phyloP scores from a whole-genome alignment of 2,329 filamentous ascomycete species.

The Pseudogymnoascus sp. region DNA sequence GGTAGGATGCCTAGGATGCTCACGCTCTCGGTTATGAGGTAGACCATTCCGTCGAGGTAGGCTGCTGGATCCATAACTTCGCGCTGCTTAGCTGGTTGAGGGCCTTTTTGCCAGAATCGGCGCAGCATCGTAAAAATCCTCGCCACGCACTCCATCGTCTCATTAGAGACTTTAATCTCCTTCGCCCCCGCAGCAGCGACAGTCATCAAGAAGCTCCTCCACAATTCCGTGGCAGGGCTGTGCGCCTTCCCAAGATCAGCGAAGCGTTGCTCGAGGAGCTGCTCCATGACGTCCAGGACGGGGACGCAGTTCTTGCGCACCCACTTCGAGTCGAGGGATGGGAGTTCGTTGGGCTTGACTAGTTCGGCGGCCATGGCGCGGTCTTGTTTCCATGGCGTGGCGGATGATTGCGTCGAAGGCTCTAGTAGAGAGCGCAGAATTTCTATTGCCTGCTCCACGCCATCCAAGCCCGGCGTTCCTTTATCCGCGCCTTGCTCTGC shows the following conservation, averaged over 20 bases:
- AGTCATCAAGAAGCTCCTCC: slow-evolving; percentile 53
- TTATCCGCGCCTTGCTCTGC: slow-evolving; percentile 23
- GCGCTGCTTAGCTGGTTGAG: slow-evolving; percentile 31
- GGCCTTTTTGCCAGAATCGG: slow-evolving; percentile 57
- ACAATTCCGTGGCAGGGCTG: slow-evolving; percentile 47
- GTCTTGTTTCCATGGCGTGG: slow-evolving; percentile 63
- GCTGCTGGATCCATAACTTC: slow-evolving; percentile 41
- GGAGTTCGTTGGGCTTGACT: slow-evolving; percentile 61
- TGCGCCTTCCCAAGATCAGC: slow-evolving; percentile 52
- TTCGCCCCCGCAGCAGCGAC: slow-evolving; percentile 65
- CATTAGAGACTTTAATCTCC: slow-evolving; percentile 80
- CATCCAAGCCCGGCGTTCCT: not conserved
- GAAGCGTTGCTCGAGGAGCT: slow-evolving; percentile 54
- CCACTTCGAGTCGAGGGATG: slow-evolving; percentile 79
- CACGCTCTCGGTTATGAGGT: slow-evolving; percentile 42
- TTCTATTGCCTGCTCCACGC: slow-evolving; percentile 44
- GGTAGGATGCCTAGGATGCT: slow-evolving; percentile 48
- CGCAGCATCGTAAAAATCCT: slow-evolving; percentile 61
- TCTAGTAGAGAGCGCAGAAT: slow-evolving; percentile 70
- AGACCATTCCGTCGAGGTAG: slow-evolving; percentile 47
- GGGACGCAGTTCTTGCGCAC: slow-evolving; percentile 60
- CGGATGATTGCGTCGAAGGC: slow-evolving; percentile 27
- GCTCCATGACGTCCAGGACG: slow-evolving; percentile 55
- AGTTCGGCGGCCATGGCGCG: slow-evolving; percentile 55
- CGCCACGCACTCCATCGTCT: slow-evolving; percentile 73